Base-by-base conservation (phyloP, 495 filamentous ascomycete species). In the Mytilinidion resinicola region DNA sequence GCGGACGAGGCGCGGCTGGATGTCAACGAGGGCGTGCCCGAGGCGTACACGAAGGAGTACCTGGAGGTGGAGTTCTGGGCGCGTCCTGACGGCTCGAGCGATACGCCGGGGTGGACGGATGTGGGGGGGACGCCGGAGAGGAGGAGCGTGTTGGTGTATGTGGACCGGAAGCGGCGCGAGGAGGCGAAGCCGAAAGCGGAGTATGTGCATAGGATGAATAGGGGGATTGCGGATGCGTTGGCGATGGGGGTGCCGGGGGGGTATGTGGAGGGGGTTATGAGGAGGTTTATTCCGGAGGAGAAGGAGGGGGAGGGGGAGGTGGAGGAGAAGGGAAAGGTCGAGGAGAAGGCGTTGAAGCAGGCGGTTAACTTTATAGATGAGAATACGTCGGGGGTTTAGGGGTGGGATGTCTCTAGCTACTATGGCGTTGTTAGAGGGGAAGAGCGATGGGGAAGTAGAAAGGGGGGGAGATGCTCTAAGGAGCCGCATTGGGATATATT, bases 181-280 rank as follows among this genome's bases (percentile, higher is more conserved):
- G 66, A 73, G 36, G 73, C 67, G 10, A 42, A 7, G n/a, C 82
- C 84, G 0, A 78, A 76, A 65, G 67, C 72, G 15, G 86, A 89
- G 72, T 90, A 89, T 69, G 73, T 89, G 37, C 67, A 74, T 19
- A 69, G 86, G 48, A 88, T 89, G 78, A 89, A 89, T 66, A 73
- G 71, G 55, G 86, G 82, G 6, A 78, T 89, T 63, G 59, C 67
- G 53, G 85, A 90, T 74, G 84, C 82, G 5, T 57, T 80, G 53
- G 64, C 57, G 21, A 65, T 78, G 60, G 85, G 84, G 11, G 71
- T 89, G 60, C 79, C 84, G 21, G 52, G 62, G 57, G 56, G 61
- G 30, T 89, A 83, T 73, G 74, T 86, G 50, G 71, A 80, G 20
- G 71, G 71, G 59, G 78, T 82, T 35, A 69, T 89, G 60, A 75